Base-by-base conservation (phyloP, 139 green algal genomes). In the Gonium pectorale region DNA sequence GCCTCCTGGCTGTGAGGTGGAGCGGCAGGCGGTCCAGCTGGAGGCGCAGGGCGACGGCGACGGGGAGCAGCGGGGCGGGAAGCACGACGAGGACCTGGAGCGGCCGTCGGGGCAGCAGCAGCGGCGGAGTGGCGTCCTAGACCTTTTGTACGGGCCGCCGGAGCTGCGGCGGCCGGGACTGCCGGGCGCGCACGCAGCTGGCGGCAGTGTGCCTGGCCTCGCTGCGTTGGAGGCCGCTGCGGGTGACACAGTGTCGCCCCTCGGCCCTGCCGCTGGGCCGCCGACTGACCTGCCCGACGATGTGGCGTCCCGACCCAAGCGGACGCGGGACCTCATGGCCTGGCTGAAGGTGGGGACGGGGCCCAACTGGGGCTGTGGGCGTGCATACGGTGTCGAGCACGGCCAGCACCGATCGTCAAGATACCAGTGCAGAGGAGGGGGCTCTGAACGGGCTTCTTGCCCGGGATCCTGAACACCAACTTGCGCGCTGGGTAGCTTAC, bases 41-140 rank as follows among this genome's bases (percentile, higher is more conserved):
- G 38, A 31, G 24, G 19, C 6, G 24, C 15, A n/a, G 19, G 22
- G 43, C 38, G 38, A 51, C 37, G 7, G 11, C n/a, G 37, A 74
- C 38, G 38, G 54, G 67, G 21, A 74, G 67, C 22, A 74, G 9
- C 24, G 64, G 33, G 56, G 56, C n/a, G 56, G 22, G 19, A 64
- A 22, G 19, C 22, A 27, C 19, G 19, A 9, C 19, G 19, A n/a
- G 56, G 56, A 64, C 15, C 6, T 6, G 9, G 56, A 6, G 62
- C n/a, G 6, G 62, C 6, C 40, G 5, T 19, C 8, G 68, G 27
- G 1, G 26, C 29, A 17, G 11, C 26, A 29, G 43, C 60, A 29
- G 41, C 31, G 43, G 41, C 68, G 26, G 27, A 43, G 68, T n/a
- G 68, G 68, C 44, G 68, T 77, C 29, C n/a, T 77, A 29, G 68